Evolutionary conservation across 1,284 basidiomycete species (phyloP).

Genomic region (Crucibulum cyathiforme): DNA sequence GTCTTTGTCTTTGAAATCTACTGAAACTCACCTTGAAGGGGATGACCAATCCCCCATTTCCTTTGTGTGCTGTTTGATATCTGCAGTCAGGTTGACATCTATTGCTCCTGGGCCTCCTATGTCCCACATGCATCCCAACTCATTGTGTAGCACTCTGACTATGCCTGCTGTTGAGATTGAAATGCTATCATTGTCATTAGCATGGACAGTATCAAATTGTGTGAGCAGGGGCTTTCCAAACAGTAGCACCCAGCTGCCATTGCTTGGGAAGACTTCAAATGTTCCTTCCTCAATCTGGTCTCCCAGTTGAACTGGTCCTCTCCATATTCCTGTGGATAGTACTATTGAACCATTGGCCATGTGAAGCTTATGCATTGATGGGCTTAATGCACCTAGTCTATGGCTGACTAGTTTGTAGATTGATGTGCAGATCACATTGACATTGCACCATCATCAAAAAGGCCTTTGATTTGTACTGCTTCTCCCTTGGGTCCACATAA

Average conservation of each 20-base stretch:
- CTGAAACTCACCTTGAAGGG: not conserved
- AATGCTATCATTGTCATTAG: too few species aligned
- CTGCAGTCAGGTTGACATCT: not conserved
- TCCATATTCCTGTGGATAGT: constrained; percentile 15
- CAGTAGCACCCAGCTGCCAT: too few species aligned
- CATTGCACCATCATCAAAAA: not conserved
- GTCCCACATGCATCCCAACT: too few species aligned
- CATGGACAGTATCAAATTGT: too few species aligned
- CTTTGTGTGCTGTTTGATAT: not conserved
- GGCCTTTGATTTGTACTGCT: not conserved
- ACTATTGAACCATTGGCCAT: constrained; percentile 21
- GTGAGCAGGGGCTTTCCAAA: too few species aligned
- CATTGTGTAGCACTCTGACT: too few species aligned
- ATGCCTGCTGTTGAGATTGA: too few species aligned
- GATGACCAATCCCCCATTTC: not conserved
- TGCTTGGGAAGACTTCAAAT: too few species aligned
- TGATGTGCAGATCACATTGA: constrained; percentile 9
- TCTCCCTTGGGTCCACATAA: not conserved
- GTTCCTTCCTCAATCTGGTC: too few species aligned
- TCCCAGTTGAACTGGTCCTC: too few species aligned
- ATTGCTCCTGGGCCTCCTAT: not conserved
- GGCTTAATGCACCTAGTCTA: constrained; percentile 1
- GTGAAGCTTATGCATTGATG: constrained; percentile 4
- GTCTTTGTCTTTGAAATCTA: too few species aligned
- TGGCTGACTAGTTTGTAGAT: constrained; percentile 2